Evolutionary conservation across 2,329 filamentous ascomycete species (phyloP).

Genomic region (Coniella lustricola): DNA sequence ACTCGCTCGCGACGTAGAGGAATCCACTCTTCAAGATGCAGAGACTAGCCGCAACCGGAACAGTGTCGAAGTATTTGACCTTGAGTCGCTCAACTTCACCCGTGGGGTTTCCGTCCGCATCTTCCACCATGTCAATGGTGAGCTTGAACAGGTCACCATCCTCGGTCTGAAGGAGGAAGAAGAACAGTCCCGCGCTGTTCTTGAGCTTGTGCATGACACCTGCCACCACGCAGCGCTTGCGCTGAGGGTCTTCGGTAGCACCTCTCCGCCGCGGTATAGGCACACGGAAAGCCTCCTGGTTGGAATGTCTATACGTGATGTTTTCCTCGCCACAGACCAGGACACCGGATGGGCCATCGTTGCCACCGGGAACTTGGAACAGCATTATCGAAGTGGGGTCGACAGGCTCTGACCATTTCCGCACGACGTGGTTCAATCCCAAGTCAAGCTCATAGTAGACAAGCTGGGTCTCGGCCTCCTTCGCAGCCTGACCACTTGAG

Average conservation of each 20-base stretch:
- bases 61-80: conserved; percentile 97
- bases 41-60: conserved; percentile 78
- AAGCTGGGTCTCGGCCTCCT: conserved; percentile 79
- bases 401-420: conserved; percentile 92
- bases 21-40: conserved; percentile 95
- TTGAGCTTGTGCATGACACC: conserved; percentile 98
- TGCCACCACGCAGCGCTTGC: conserved; percentile 79
- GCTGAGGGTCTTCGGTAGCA: conserved; percentile 82
- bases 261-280: conserved; percentile 82
- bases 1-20: conserved; percentile 85
- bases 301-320: conserved; percentile 95
- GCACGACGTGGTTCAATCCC: conserved; percentile 92
- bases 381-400: conserved; percentile 83
- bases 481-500: conserved; percentile 71
- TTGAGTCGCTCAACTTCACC: conserved; percentile 77
- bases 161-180: conserved; percentile 91
- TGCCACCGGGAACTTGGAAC: conserved; percentile 91
- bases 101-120: conserved; percentile 68
- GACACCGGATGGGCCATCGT: conserved; percentile 89
- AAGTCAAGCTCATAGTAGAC: conserved; percentile 98
- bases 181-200: conserved; percentile 75
- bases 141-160: conserved; percentile 99
- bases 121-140: conserved; percentile 82
- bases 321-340: conserved; percentile 91
- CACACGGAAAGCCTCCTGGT: conserved; percentile 82